Conservation (phyloP, 2,329 filamentous ascomycete genomes). For the Alternaria triticina region DNA sequence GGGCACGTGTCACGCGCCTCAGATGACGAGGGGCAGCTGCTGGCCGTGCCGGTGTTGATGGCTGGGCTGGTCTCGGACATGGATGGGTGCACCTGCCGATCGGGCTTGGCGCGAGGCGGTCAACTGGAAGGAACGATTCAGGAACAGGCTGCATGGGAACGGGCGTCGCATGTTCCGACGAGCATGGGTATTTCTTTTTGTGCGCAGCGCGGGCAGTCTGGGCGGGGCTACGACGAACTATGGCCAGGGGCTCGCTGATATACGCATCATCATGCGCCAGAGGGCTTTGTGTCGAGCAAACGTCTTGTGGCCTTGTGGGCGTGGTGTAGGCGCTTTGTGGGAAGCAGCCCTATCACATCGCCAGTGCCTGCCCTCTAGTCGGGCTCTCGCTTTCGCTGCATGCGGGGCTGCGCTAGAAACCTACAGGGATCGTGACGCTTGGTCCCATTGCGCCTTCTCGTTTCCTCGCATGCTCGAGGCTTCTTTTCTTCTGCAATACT, state of each 20-base stretch:
- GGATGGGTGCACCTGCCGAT: conserved; percentile 9
- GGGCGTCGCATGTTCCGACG: conserved; percentile 10
- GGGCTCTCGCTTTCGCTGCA: neutral
- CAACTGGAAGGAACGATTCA: conserved; percentile 9
- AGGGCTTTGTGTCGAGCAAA: neutral
- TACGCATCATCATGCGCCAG: conserved; percentile 6
- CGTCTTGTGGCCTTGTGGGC: neutral
- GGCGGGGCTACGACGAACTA: neutral
- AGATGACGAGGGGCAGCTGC: conserved; percentile 1
- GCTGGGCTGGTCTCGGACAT: neutral
- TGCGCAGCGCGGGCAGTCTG: neutral
- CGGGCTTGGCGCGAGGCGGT: conserved; percentile 11
- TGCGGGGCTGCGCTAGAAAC: conserved; percentile 16
- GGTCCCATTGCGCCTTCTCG: conserved; percentile 20
- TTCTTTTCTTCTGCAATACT: conserved; percentile 5
- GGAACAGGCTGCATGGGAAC: conserved; percentile 12
- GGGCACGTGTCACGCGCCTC: neutral
- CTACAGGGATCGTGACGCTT: conserved; percentile 16
- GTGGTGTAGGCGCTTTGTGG: neutral
- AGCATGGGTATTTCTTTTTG: conserved; percentile 7
- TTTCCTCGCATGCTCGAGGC: conserved; percentile 21
- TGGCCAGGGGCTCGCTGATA: neutral
- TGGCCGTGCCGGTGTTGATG: neutral
- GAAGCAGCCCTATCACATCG: conserved; percentile 8
- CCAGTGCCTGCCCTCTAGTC: neutral